Evolutionary conservation across 371 early-diverging fungal genomes (phyloP).

Genomic region (Apophysomyces sp.): DNA sequence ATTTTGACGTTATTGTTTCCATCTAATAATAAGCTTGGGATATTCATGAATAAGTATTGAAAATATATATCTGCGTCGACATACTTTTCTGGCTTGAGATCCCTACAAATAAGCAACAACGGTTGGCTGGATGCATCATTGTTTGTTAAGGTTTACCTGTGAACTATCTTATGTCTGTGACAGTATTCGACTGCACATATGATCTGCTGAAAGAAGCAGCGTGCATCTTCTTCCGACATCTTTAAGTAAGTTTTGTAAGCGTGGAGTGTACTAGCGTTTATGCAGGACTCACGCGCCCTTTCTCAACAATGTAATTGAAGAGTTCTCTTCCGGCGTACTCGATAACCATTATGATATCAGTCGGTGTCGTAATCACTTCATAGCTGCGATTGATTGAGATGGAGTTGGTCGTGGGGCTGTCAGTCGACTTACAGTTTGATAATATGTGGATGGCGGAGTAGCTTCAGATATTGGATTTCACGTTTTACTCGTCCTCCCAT

Average conservation of each 20-base stretch:
- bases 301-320: conserved; percentile 96
- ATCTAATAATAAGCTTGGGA: conserved; percentile 79
- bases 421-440: conserved; percentile 81
- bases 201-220: conserved; percentile 96
- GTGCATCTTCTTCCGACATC: conserved; percentile 89
- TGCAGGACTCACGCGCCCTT: conserved; percentile 67
- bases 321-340: conserved; percentile 97
- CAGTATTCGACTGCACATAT: conserved; percentile 98
- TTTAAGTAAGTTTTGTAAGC: conserved; percentile 16
- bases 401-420: neutral
- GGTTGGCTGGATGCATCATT: neutral
- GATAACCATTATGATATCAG: conserved; percentile 97
- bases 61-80: too few relatives aligned
- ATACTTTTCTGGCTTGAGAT: conserved; percentile 83
- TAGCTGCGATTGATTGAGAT: conserved; percentile 48
- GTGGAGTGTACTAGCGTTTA: neutral
- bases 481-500: conserved; percentile 94
- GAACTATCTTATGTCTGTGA: conserved; percentile 97
- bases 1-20: conserved; percentile 96
- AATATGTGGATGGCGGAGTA: conserved; percentile 96
- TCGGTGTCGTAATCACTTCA: conserved; percentile 96
- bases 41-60: too few relatives aligned
- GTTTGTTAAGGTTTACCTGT: conserved; percentile 56
- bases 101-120: conserved; percentile 48
- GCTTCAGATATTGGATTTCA: conserved; percentile 95